Conservation (phyloP, 176 grass and related monocot species). For the Rhynchospora breviuscula region DNA sequence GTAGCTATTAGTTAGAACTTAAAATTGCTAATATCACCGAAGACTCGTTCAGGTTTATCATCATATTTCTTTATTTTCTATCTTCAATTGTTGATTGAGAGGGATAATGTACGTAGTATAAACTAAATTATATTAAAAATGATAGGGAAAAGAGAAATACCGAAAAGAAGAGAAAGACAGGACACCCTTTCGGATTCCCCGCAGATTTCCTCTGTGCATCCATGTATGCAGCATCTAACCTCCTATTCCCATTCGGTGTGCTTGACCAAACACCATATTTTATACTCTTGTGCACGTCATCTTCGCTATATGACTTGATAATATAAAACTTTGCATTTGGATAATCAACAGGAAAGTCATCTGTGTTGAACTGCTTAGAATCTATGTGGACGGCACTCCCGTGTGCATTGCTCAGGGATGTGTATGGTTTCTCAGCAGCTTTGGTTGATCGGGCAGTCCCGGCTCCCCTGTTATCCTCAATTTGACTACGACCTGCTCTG, state of each 20-base stretch:
- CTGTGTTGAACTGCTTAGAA: constrained; percentile 43
- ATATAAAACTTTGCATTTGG: constrained; percentile 71
- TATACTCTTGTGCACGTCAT: constrained; percentile 83
- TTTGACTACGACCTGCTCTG: neutral
- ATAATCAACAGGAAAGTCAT: constrained; percentile 54
- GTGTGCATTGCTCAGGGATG: constrained; percentile 15
- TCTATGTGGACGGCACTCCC: constrained; percentile 34
- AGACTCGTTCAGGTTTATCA: neutral
- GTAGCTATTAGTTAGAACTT: neutral
- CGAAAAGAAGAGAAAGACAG: constrained; percentile 74
- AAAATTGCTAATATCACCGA: neutral
- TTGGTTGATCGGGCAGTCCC: constrained; percentile 31
- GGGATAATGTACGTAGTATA: neutral
- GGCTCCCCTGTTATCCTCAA: constrained; percentile 36
- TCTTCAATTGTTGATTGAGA: neutral
- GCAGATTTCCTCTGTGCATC: constrained; percentile 39
- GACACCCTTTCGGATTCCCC: constrained; percentile 34
- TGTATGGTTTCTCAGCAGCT: constrained; percentile 21
- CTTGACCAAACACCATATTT: constrained; percentile 86
- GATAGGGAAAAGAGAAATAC: constrained; percentile 33
- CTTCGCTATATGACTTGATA: constrained; percentile 82
- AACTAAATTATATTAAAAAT: neutral
- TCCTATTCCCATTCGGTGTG: constrained; percentile 62
- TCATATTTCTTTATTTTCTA: neutral
- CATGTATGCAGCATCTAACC: constrained; percentile 49